Evolutionary conservation across 768 basidiomycete species (phyloP).

Genomic region (Mycena pura): DNA sequence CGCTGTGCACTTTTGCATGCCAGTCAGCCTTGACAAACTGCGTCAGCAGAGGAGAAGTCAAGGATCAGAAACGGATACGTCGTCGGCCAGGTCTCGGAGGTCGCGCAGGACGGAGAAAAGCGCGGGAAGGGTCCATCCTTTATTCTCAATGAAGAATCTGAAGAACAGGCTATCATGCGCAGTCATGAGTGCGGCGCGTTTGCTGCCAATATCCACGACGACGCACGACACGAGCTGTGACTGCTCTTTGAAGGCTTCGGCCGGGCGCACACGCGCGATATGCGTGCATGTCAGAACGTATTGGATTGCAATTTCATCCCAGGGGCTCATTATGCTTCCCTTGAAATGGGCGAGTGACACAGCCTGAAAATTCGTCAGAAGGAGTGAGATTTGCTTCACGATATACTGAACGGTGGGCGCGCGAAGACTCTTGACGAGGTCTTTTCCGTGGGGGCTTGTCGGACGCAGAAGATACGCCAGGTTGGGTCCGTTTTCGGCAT

Average conservation of each 20-base stretch:
- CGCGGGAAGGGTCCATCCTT: constrained; percentile 86
- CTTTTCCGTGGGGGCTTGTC: constrained; percentile 79
- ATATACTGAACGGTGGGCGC: constrained; percentile 52
- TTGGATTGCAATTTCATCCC: constrained; percentile 87
- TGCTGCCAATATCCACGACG: neutral
- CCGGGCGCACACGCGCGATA: constrained; percentile 68
- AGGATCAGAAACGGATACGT: constrained; percentile 53
- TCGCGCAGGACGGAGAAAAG: constrained; percentile 84
- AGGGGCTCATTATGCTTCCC: constrained; percentile 72
- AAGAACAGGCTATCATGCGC: constrained; percentile 63
- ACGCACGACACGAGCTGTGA: constrained; percentile 78
- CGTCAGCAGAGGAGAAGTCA: neutral
- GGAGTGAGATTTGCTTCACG: constrained; percentile 11
- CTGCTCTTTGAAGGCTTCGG: constrained; percentile 84
- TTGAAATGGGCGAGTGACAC: constrained; percentile 54
- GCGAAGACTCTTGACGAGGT: constrained; percentile 73
- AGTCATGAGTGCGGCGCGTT: neutral
- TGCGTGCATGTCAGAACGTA: constrained; percentile 80
- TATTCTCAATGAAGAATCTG: constrained; percentile 79
- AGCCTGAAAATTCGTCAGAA: constrained; percentile 16
- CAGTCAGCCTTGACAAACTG: constrained; percentile 66
- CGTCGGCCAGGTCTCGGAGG: constrained; percentile 83
- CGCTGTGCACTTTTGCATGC: constrained; percentile 60
- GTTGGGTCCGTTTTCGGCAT: constrained; percentile 69
- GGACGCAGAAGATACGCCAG: constrained; percentile 79